Evolutionary conservation across 495 filamentous ascomycete genomes (phyloP).

Genomic region (Penicillium tannophilum): DNA sequence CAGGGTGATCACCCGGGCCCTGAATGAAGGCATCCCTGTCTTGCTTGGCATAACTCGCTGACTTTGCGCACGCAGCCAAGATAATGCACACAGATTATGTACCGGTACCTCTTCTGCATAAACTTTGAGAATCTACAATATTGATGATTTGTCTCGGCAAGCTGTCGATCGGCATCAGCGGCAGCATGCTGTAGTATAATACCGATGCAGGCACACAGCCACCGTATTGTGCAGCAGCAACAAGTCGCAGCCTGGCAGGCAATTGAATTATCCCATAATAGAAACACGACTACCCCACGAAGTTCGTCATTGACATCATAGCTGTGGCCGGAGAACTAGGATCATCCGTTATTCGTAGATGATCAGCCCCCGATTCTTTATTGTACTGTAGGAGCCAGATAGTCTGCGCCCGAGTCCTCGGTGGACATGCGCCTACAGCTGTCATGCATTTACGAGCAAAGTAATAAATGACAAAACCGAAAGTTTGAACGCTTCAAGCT

Average conservation of each 20-base stretch:
- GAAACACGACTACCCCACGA: slow-evolving; percentile 4
- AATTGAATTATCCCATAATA: slow-evolving; percentile 12
- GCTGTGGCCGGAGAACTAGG: background rate
- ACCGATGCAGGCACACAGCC: background rate
- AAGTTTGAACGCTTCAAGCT: background rate
- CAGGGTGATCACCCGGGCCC: slow-evolving; percentile 6
- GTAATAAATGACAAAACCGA: background rate
- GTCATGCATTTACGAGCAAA: slow-evolving; percentile 1
- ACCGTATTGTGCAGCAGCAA: background rate
- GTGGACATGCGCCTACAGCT: background rate
- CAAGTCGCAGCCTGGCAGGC: slow-evolving; percentile 7
- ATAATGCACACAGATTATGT: slow-evolving; percentile 2
- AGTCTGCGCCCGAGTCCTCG: slow-evolving; percentile 9
- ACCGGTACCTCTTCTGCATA: background rate
- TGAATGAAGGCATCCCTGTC: slow-evolving; percentile 14
- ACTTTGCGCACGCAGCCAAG: slow-evolving; percentile 11
- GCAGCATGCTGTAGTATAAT: background rate
- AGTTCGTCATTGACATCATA: slow-evolving; percentile 2
- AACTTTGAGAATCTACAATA: slow-evolving; percentile 5
- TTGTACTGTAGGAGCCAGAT: background rate
- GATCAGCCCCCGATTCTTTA: slow-evolving; percentile 4
- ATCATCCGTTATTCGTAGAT: slow-evolving; percentile 14
- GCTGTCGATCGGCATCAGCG: background rate
- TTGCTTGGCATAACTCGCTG: slow-evolving; percentile 12
- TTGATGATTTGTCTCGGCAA: background rate